Evolutionary conservation across 139 green algal genomes (phyloP).

Genomic region (Chlamydomonas sp.): DNA sequence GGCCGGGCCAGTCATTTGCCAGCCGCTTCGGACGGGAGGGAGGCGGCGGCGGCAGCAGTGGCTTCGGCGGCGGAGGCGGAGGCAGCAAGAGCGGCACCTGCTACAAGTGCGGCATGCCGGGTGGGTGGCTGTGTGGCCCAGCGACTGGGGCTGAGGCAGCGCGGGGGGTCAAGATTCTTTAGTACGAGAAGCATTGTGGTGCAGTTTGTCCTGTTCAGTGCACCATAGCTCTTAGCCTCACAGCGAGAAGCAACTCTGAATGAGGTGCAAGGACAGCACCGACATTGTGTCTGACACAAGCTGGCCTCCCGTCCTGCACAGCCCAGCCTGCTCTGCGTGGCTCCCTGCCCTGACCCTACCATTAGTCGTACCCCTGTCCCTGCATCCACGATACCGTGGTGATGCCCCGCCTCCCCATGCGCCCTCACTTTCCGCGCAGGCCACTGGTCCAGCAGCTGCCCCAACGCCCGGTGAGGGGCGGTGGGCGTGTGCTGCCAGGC

Average conservation of each 20-base stretch:
- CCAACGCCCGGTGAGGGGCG: neutral
- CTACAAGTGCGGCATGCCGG: conserved; percentile 46
- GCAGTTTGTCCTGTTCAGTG: neutral
- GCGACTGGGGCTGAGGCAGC: neutral
- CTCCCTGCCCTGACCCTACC: neutral
- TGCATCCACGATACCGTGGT: neutral
- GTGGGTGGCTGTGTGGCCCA: neutral
- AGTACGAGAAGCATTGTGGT: neutral
- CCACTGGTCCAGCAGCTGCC: conserved; percentile 25
- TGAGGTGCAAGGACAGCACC: neutral
- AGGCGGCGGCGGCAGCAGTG: conserved; percentile 20
- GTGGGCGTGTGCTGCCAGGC: too few species aligned
- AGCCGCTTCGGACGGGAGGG: conserved; percentile 23
- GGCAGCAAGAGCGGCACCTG: conserved; percentile 7
- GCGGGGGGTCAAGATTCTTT: neutral
- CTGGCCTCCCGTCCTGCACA: neutral
- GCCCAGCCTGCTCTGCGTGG: neutral
- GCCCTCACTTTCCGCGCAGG: neutral
- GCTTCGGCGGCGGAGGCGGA: neutral
- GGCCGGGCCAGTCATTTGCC: conserved; percentile 23
- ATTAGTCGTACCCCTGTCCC: neutral
- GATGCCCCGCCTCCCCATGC: too few species aligned
- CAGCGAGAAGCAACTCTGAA: neutral
- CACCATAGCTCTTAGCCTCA: too few species aligned
- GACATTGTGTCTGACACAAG: neutral